phyloP scores from a whole-genome alignment of 2,329 filamentous ascomycete genomes.

The Didymella keratinophila region DNA sequence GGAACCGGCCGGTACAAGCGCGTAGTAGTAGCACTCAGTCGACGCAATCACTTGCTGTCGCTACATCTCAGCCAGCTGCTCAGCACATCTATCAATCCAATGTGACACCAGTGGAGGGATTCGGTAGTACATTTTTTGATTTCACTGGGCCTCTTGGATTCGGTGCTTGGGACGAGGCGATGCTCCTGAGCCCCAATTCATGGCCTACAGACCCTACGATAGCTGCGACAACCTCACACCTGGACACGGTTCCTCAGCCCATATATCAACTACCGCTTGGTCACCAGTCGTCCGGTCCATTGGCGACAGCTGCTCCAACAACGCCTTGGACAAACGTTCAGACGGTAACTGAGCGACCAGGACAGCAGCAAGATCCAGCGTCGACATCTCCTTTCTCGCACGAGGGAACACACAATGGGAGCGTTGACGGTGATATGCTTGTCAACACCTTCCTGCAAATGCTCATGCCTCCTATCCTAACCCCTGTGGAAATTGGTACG shows the following conservation, averaged over 20 bases:
- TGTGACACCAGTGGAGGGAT: constrained; percentile 29
- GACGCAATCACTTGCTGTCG: constrained; percentile 28
- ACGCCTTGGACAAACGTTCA: constrained; percentile 23
- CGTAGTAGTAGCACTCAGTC: constrained; percentile 29
- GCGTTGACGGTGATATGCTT: constrained; percentile 49
- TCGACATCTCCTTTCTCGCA: constrained; percentile 43
- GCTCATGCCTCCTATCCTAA: constrained; percentile 62
- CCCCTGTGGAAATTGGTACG: constrained; percentile 60
- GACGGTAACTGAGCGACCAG: constrained; percentile 26
- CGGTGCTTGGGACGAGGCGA: constrained; percentile 43
- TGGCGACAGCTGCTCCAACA: constrained; percentile 14
- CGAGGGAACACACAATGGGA: constrained; percentile 31
- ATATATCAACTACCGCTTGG: constrained; percentile 30
- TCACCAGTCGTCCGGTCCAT: constrained; percentile 27
- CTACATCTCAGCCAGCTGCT: constrained; percentile 24
- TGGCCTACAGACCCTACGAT: constrained; percentile 38
- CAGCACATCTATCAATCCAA: constrained; percentile 25
- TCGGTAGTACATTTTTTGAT: constrained; percentile 36
- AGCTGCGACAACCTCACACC: constrained; percentile 14
- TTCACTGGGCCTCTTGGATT: constrained; percentile 40
- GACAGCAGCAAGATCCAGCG: constrained; percentile 27
- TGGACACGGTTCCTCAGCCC: constrained; percentile 32
- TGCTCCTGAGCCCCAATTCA: constrained; percentile 43
- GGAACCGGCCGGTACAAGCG: constrained; percentile 48
- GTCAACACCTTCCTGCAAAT: constrained; percentile 60